Percentiles rank a stretch among this genome's conserved stretches.
phyloP scores from a whole-genome alignment of 768 basidiomycete genomes.

The Amyloporia xantha region DNA sequence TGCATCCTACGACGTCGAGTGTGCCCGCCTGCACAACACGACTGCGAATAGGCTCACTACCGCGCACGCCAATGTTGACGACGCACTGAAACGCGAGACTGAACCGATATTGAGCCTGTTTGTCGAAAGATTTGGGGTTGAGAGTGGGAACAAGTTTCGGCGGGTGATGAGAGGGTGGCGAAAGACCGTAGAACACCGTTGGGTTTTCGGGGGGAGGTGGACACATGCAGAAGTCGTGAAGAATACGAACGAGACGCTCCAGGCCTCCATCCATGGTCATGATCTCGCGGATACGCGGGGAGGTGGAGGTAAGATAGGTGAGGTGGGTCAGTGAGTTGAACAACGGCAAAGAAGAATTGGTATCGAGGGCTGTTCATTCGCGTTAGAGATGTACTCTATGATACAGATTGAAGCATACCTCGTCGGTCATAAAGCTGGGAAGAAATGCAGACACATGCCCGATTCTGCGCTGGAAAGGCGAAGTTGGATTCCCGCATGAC shows the following conservation, averaged over 20 bases:
- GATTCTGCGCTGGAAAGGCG: slow-evolving; percentile 89
- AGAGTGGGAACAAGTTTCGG: slow-evolving; percentile 52
- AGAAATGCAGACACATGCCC: slow-evolving; percentile 91
- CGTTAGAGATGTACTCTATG: neutral
- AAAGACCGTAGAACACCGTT: slow-evolving; percentile 68
- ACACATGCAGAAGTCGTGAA: slow-evolving; percentile 80
- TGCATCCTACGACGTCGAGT: slow-evolving; percentile 87
- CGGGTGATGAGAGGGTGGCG: slow-evolving; percentile 53
- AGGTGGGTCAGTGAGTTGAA: slow-evolving; percentile 96
- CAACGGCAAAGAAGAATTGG: slow-evolving; percentile 55
- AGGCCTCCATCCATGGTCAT: slow-evolving; percentile 98
- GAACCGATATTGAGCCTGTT: slow-evolving; percentile 82
- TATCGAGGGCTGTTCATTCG: slow-evolving; percentile 37
- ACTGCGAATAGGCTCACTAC: slow-evolving; percentile 85
- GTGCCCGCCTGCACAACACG: slow-evolving; percentile 94
- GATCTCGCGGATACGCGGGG: slow-evolving; percentile 95
- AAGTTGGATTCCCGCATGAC: slow-evolving; percentile 93
- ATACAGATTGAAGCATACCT: slow-evolving; percentile 48
- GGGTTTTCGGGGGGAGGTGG: slow-evolving; percentile 81
- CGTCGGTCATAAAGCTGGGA: slow-evolving; percentile 91
- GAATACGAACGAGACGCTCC: slow-evolving; percentile 88
- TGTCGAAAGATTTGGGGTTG: slow-evolving; percentile 67
- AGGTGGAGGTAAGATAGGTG: slow-evolving; percentile 93
- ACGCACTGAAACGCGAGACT: slow-evolving; percentile 94
- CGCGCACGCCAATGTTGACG: slow-evolving; percentile 94